Evolutionary conservation across 257 asterid genomes (phyloP).

Genomic region (Penstemon newberryi): DNA sequence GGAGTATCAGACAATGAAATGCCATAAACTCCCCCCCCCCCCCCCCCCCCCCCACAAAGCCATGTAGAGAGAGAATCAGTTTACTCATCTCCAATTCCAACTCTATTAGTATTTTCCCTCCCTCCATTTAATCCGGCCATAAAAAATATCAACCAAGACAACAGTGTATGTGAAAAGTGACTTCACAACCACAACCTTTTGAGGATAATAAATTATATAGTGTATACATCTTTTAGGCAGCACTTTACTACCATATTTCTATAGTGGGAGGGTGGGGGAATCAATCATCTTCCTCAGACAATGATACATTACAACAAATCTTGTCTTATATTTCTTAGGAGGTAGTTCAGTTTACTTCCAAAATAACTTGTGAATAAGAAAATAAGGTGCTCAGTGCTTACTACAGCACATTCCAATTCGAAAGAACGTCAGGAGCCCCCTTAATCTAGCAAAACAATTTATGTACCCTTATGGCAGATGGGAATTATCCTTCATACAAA

Average conservation of each 20-base stretch:
- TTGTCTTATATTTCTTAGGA: not conserved
- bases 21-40: too few species aligned
- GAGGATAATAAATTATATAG: not conserved
- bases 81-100: not conserved
- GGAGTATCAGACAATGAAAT: not conserved
- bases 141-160: not conserved
- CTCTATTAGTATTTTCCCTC: not conserved
- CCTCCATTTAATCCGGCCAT: not conserved
- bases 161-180: slow-evolving; percentile 4
- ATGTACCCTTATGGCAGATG: not conserved
- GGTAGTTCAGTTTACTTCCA: not conserved
- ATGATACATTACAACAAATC: not conserved
- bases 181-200: not conserved
- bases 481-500: not conserved
- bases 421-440: not conserved
- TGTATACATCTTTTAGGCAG: not conserved
- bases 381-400: not conserved
- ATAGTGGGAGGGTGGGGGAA: not conserved
- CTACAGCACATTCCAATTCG: not conserved
- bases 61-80: too few species aligned
- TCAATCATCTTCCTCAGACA: not conserved
- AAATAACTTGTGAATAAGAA: not conserved
- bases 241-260: not conserved
- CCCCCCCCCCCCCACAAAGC: too few species aligned
- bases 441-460: not conserved